phyloP scores from a whole-genome alignment of 208 protist species.

The Naegleria lovaniensis region DNA sequence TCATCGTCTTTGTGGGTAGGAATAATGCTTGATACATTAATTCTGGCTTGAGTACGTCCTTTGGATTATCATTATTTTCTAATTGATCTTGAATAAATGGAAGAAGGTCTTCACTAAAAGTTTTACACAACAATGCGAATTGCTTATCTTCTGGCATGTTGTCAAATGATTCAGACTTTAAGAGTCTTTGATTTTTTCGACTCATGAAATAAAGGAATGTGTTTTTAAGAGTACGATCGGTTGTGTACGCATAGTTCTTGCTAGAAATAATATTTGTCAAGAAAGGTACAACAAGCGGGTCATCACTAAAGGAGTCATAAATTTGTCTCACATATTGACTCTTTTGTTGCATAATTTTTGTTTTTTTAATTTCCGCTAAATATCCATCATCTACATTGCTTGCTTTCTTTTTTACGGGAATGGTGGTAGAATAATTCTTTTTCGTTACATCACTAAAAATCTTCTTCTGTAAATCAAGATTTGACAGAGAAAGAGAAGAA shows the following conservation, averaged over 20 bases:
- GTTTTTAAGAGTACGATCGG: background rate
- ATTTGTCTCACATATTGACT: background rate
- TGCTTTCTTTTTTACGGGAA: too few relatives aligned
- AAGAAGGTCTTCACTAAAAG: background rate
- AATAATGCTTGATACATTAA: background rate
- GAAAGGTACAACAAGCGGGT: background rate
- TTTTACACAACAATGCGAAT: background rate
- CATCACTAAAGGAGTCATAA: background rate
- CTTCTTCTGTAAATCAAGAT: too few relatives aligned
- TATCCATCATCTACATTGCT: too few relatives aligned
- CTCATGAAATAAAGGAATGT: background rate
- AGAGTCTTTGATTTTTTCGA: background rate
- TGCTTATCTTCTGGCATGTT: background rate
- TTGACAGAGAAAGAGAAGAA: too few relatives aligned
- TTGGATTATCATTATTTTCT: background rate
- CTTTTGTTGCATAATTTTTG: background rate
- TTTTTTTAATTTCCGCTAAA: background rate
- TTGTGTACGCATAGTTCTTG: background rate
- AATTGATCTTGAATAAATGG: background rate
- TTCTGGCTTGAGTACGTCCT: background rate
- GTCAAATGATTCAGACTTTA: background rate
- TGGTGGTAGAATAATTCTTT: too few relatives aligned
- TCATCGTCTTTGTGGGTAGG: background rate
- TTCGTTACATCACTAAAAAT: too few relatives aligned
- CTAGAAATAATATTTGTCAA: background rate